A percentile compares a stretch with the other conserved stretches of the same genome.
Conservation (phyloP, 768 basidiomycete species). For the Rickenella mellea region DNA sequence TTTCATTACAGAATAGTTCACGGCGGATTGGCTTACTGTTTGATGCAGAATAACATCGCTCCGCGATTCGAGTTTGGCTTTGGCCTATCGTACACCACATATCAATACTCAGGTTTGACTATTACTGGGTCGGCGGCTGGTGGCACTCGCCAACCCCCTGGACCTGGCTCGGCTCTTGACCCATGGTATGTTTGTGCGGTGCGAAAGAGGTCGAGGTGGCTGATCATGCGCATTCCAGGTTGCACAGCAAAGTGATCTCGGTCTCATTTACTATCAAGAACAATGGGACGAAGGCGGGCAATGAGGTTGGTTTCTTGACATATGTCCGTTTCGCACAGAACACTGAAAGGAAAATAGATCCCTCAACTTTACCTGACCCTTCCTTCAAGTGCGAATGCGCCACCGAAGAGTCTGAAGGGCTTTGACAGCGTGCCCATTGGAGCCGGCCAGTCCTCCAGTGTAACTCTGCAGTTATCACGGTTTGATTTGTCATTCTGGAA, state of each 20-base stretch:
- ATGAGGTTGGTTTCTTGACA: slow-evolving; percentile 35
- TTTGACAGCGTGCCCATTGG: slow-evolving; percentile 36
- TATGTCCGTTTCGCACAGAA: neutral
- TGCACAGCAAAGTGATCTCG: slow-evolving; percentile 42
- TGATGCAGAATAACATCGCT: slow-evolving; percentile 22
- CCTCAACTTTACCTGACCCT: slow-evolving; percentile 47
- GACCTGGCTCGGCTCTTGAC: slow-evolving; percentile 41
- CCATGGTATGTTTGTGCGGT: slow-evolving; percentile 27
- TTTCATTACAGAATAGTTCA: neutral
- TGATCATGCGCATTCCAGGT: slow-evolving; percentile 21
- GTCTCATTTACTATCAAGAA: slow-evolving; percentile 45
- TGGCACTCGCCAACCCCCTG: slow-evolving; percentile 30
- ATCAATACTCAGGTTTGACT: slow-evolving; percentile 37
- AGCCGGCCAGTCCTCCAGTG: slow-evolving; percentile 16
- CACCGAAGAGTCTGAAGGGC: slow-evolving; percentile 45
- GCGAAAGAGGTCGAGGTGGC: neutral
- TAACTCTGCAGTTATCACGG: slow-evolving; percentile 20
- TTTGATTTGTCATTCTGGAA: slow-evolving; percentile 28
- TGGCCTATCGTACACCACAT: slow-evolving; percentile 48
- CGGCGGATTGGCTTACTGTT: neutral
- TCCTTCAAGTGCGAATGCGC: slow-evolving; percentile 36
- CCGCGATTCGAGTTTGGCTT: slow-evolving; percentile 45
- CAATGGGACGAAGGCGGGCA: slow-evolving; percentile 41
- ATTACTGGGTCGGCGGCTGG: slow-evolving; percentile 31
- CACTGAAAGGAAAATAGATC: slow-evolving; percentile 22